Conservation (phyloP, 768 basidiomycete species). For the Hypholoma sublateritium region DNA sequence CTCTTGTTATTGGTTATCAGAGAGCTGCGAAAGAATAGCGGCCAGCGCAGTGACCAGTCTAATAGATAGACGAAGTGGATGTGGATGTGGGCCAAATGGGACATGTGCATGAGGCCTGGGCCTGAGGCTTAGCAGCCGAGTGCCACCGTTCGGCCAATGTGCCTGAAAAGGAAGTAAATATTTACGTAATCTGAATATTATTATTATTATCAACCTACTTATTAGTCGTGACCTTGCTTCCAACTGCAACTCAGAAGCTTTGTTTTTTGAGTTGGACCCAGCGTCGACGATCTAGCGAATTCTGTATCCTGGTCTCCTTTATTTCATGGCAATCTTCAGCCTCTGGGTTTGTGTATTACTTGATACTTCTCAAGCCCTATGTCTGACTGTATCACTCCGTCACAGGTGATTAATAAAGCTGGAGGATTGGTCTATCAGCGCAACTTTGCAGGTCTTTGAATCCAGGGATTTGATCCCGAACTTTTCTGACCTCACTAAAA, state of each 20-base stretch:
- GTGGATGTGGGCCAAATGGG: background rate
- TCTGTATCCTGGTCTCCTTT: background rate
- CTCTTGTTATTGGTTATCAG: background rate
- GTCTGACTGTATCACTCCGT: background rate
- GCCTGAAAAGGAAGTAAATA: no score
- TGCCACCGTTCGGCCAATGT: background rate
- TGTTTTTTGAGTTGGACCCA: no score
- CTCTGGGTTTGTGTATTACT: constrained; percentile 64
- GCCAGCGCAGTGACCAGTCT: background rate
- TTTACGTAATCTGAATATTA: no score
- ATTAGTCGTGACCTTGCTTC: no score
- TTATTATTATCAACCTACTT: no score
- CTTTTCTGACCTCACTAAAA: constrained; percentile 10
- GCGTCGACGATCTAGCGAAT: no score
- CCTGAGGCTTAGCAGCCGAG: no score
- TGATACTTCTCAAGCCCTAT: background rate
- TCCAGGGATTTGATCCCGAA: constrained; percentile 4
- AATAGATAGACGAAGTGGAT: background rate
- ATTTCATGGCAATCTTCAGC: constrained; percentile 71
- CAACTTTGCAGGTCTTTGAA: constrained; percentile 76
- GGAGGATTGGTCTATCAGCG: constrained; percentile 95
- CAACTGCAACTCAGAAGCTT: no score
- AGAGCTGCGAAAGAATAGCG: background rate
- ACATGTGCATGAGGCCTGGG: no score
- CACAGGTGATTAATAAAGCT: constrained; percentile 94